These are phyloP conservation scores for Ogataea pini DNA, from an alignment of 805 yeast species.

Conservation along the genomic window DNA sequence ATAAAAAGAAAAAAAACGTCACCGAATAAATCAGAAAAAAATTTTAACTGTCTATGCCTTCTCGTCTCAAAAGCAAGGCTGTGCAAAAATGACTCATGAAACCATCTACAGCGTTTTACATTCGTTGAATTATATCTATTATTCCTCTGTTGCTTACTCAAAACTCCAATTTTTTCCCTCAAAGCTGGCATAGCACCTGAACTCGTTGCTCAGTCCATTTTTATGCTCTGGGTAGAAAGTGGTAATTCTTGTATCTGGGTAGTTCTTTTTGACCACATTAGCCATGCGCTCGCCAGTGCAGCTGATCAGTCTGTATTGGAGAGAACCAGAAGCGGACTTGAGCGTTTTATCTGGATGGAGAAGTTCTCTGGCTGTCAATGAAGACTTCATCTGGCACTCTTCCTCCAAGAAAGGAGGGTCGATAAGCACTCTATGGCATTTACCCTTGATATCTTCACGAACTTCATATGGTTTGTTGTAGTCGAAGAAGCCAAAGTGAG, in stretches of 20 bases:
- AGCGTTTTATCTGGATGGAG: constrained; percentile 42
- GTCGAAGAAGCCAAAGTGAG: constrained; percentile 72
- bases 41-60: neutral
- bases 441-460: constrained; percentile 55
- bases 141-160: constrained; percentile 9
- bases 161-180: constrained; percentile 72
- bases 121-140: neutral
- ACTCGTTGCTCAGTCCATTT: constrained; percentile 85
- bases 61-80: neutral
- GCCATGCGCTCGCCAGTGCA: constrained; percentile 92
- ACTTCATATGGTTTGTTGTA: constrained; percentile 67
- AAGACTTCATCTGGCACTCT: constrained; percentile 76
- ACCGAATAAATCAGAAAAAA: neutral
- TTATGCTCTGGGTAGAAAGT: constrained; percentile 76
- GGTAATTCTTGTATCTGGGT: constrained; percentile 67
- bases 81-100: neutral
- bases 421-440: constrained; percentile 69
- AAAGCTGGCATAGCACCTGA: constrained; percentile 78
- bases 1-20: neutral
- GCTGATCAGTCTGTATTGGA: constrained; percentile 55
- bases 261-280: constrained; percentile 55
- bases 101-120: neutral
- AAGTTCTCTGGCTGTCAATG: constrained; percentile 62
- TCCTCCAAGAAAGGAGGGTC: constrained; percentile 89
- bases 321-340: constrained; percentile 42